A percentile compares a stretch with the other conserved stretches of the same genome.
Conservation (phyloP, 225 moss, liverwort and hornwort species). For the Pleurozium schreberi region DNA sequence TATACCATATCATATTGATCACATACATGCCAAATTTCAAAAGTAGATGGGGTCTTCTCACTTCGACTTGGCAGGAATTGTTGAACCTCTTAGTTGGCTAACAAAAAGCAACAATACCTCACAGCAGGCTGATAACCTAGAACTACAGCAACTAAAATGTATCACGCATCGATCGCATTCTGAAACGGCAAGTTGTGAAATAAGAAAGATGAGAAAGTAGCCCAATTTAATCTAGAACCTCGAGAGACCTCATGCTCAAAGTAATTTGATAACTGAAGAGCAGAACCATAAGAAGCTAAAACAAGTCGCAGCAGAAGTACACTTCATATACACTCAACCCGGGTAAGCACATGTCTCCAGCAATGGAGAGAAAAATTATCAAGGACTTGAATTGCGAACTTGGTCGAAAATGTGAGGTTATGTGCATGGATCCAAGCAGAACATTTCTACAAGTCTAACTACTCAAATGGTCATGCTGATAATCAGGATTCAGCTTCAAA, state of each 20-base stretch:
- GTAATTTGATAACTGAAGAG: background rate
- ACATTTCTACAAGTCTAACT: conserved; percentile 43
- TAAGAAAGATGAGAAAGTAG: background rate
- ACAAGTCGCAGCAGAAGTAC: background rate
- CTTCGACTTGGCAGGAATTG: background rate
- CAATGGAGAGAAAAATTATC: conserved; percentile 2
- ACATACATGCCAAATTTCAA: too few species aligned
- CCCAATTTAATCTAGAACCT: background rate
- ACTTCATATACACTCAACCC: conserved; percentile 28
- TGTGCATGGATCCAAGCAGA: background rate
- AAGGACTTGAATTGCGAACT: background rate
- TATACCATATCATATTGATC: too few species aligned
- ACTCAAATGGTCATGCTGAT: conserved; percentile 97
- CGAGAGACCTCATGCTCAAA: background rate
- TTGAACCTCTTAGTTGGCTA: background rate
- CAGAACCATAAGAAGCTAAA: background rate
- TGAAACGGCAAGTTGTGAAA: background rate
- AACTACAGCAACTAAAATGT: background rate
- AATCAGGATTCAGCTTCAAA: conserved; percentile 91
- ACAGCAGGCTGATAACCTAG: background rate
- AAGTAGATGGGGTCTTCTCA: too few species aligned
- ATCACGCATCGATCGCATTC: background rate
- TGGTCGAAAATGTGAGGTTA: conserved; percentile 12
- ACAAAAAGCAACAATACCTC: background rate
- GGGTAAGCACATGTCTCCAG: background rate